Evolutionary conservation across 768 basidiomycete genomes (phyloP).

Genomic region (Pleurotus platypus): DNA sequence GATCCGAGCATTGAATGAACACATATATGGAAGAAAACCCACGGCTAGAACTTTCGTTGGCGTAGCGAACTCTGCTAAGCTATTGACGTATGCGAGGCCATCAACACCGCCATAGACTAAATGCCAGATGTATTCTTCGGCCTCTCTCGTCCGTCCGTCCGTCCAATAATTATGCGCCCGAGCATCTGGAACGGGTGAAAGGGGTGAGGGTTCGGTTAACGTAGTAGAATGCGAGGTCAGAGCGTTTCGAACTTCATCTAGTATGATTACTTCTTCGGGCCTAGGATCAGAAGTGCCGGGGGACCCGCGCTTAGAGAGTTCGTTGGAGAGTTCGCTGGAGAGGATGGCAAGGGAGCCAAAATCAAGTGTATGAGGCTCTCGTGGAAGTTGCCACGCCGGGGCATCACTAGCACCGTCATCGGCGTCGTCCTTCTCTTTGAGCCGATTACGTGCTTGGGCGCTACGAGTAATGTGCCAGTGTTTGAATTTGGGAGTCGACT

Average conservation of each 20-base stretch:
- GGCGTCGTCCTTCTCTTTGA: slow-evolving; percentile 48
- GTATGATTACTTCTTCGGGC: slow-evolving; percentile 29
- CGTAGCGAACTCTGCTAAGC: slow-evolving; percentile 68
- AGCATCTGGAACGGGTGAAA: slow-evolving; percentile 12
- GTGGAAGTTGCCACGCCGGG: slow-evolving; percentile 43
- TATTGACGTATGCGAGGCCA: slow-evolving; percentile 72
- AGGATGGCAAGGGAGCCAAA: slow-evolving; percentile 61
- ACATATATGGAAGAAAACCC: too few species aligned
- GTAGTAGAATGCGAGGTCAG: slow-evolving; percentile 12
- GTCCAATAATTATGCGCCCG: slow-evolving; percentile 43
- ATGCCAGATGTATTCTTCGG: slow-evolving; percentile 65
- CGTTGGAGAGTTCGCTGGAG: slow-evolving; percentile 41
- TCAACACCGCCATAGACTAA: slow-evolving; percentile 80
- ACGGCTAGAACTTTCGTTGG: slow-evolving; percentile 3
- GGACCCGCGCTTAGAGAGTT: slow-evolving; percentile 30
- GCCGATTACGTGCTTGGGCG: slow-evolving; percentile 29
- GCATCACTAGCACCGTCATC: slow-evolving; percentile 25
- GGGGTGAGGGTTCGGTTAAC: neutral
- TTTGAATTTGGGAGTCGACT: slow-evolving; percentile 1
- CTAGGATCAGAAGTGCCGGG: slow-evolving; percentile 15
- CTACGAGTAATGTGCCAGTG: slow-evolving; percentile 18
- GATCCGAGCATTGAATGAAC: too few species aligned
- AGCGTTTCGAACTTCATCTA: slow-evolving; percentile 33
- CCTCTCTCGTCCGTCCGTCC: slow-evolving; percentile 42
- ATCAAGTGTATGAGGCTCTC: slow-evolving; percentile 53